These are phyloP conservation scores for Allium fistulosum DNA, from an alignment of 106 monocot species.

Conservation along the genomic window DNA sequence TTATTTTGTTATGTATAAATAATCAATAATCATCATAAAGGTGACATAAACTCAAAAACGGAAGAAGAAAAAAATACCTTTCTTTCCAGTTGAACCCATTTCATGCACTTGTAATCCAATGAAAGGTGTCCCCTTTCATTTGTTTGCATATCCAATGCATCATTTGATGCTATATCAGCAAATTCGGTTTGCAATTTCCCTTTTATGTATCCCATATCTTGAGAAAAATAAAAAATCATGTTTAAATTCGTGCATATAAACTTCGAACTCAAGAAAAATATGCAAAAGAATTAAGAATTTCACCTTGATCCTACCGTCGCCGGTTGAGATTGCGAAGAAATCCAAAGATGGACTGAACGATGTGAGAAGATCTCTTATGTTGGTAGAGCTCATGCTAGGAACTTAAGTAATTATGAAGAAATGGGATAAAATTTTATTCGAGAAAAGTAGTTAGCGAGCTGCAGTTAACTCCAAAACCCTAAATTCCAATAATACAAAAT, in stretches of 20 bases:
- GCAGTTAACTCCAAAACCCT: too few species aligned
- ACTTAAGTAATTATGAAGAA: too few species aligned
- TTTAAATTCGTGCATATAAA: background rate
- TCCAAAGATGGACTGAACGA: slow-evolving; percentile 69
- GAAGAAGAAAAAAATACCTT: slow-evolving; percentile 36
- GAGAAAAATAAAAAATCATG: background rate
- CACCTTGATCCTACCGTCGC: slow-evolving; percentile 81
- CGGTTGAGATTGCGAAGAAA: slow-evolving; percentile 57
- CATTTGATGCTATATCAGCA: slow-evolving; percentile 14
- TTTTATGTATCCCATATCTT: slow-evolving; percentile 83
- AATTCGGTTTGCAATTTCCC: slow-evolving; percentile 72
- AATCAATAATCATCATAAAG: background rate
- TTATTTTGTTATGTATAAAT: background rate
- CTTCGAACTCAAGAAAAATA: background rate
- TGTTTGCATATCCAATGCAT: slow-evolving; percentile 12
- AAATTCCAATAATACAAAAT: too few species aligned
- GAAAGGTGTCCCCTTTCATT: slow-evolving; percentile 56
- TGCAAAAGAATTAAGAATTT: background rate
- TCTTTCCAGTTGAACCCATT: slow-evolving; percentile 65
- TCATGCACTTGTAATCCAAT: slow-evolving; percentile 86
- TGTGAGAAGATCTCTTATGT: slow-evolving; percentile 64
- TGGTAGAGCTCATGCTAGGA: slow-evolving; percentile 23
- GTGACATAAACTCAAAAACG: background rate
- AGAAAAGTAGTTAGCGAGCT: too few species aligned
- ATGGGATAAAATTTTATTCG: too few species aligned